These are phyloP conservation scores for Penicillium occitanis DNA, from an alignment of 2,329 filamentous ascomycete genomes.

Conservation along the genomic window DNA sequence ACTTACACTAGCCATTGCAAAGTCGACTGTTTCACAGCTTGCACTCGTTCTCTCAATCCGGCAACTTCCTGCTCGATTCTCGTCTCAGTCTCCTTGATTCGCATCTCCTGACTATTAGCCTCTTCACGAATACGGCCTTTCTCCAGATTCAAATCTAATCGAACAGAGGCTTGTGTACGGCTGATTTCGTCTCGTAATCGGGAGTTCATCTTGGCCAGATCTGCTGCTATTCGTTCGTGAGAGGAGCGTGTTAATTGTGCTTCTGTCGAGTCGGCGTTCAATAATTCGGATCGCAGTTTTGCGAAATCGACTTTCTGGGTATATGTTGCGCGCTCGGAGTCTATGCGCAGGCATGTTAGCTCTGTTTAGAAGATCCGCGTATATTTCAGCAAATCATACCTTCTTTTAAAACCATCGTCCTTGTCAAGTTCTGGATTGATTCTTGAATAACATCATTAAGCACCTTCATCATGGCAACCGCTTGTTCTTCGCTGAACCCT, in stretches of 20 bases:
- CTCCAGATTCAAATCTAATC: constrained; percentile 90
- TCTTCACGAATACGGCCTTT: constrained; percentile 96
- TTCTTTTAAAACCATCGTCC: constrained; percentile 96
- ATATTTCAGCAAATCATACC: constrained; percentile 55
- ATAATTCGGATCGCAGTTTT: constrained; percentile 89
- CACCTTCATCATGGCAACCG: constrained; percentile 97
- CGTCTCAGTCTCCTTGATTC: constrained; percentile 98
- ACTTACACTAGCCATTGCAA: constrained; percentile 97
- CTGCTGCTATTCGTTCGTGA: constrained; percentile 90
- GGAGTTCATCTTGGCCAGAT: constrained; percentile 89
- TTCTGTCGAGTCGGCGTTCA: constrained; percentile 89
- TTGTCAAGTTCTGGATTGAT: constrained; percentile 94
- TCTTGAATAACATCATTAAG: constrained; percentile 96
- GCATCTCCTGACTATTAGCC: constrained; percentile 92
- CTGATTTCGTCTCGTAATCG: constrained; percentile 90
- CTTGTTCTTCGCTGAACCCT: constrained; percentile 92
- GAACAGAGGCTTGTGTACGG: constrained; percentile 86
- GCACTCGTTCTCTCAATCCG: constrained; percentile 82
- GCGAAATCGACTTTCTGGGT: constrained; percentile 96
- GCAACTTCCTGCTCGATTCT: constrained; percentile 98
- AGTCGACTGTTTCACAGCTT: constrained; percentile 97
- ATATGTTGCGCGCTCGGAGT: constrained; percentile 57
- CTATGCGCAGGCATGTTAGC: constrained; percentile 30
- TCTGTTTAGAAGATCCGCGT: not conserved
- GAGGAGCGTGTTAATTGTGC: constrained; percentile 81